These are phyloP conservation scores for Trypanosoma theileri DNA, from an alignment of 208 protist species.

Conservation along the genomic window DNA sequence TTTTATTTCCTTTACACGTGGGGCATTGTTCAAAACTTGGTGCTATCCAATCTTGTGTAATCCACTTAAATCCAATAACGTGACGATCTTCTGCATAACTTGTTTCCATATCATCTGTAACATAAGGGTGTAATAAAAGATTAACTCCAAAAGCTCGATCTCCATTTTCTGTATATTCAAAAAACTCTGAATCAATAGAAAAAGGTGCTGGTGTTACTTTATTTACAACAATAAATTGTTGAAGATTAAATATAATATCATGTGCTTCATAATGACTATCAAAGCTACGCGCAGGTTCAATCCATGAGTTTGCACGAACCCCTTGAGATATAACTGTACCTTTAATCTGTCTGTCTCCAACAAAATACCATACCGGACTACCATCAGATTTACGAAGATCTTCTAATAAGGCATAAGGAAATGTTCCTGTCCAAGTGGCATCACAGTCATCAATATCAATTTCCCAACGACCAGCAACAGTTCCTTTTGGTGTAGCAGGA, in stretches of 20 bases:
- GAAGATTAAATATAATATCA: constrained; percentile 62
- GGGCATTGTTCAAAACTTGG: constrained; percentile 56
- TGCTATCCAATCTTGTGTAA: constrained; percentile 56
- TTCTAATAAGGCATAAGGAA: constrained; percentile 50
- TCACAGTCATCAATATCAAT: constrained; percentile 81
- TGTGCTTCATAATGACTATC: constrained; percentile 45
- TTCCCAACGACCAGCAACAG: constrained; percentile 40
- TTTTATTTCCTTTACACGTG: constrained; percentile 64
- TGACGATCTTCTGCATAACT: constrained; percentile 73
- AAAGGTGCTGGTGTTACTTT: constrained; percentile 33
- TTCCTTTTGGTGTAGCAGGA: constrained; percentile 43
- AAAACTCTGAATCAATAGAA: constrained; percentile 77
- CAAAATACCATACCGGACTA: constrained; percentile 51
- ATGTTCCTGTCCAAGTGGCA: constrained; percentile 74
- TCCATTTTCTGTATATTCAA: constrained; percentile 55
- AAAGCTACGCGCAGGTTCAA: constrained; percentile 44
- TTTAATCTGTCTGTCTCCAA: constrained; percentile 45
- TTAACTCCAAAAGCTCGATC: constrained; percentile 83
- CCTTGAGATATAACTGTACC: constrained; percentile 73
- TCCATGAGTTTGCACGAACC: constrained; percentile 67
- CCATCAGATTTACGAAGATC: constrained; percentile 44
- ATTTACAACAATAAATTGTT: constrained; percentile 54
- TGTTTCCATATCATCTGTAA: constrained; percentile 50
- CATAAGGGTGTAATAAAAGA: constrained; percentile 69
- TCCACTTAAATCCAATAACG: constrained; percentile 79